Percentiles rank a stretch among this genome's conserved stretches.
phyloP scores from a whole-genome alignment of 768 basidiomycete genomes.

The Naganishia friedmannii region DNA sequence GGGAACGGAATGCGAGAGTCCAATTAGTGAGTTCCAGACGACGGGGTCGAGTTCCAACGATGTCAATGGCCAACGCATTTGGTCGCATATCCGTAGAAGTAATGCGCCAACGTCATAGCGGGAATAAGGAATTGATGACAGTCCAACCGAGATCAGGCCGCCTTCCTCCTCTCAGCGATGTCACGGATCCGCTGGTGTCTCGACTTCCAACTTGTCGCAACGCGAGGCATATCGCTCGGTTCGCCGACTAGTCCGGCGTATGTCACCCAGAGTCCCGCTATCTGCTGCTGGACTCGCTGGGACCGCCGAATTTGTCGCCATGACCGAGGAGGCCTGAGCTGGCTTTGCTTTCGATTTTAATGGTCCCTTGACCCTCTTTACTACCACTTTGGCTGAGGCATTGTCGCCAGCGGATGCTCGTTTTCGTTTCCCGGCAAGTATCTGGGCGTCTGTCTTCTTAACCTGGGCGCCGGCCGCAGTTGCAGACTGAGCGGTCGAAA shows the following conservation, averaged over 20 bases:
- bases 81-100: no score
- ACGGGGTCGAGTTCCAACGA: no score
- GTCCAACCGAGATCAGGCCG: background rate
- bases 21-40: no score
- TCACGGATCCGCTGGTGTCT: background rate
- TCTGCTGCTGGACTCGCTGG: background rate
- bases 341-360: background rate
- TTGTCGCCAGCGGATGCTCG: background rate
- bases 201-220: conserved; percentile 4
- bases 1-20: no score
- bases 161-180: background rate
- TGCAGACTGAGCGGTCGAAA: background rate
- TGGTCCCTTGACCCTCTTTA: background rate
- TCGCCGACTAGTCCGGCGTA: background rate
- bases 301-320: background rate
- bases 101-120: no score
- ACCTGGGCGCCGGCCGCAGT: background rate
- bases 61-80: no score
- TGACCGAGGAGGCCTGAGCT: background rate
- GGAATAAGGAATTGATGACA: background rate
- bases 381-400: background rate
- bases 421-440: background rate
- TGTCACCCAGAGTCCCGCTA: background rate
- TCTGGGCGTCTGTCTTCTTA: background rate
- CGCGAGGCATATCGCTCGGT: background rate